Evolutionary conservation across 148 eudicot species (phyloP).

Genomic region (Rhododendron henanense): DNA sequence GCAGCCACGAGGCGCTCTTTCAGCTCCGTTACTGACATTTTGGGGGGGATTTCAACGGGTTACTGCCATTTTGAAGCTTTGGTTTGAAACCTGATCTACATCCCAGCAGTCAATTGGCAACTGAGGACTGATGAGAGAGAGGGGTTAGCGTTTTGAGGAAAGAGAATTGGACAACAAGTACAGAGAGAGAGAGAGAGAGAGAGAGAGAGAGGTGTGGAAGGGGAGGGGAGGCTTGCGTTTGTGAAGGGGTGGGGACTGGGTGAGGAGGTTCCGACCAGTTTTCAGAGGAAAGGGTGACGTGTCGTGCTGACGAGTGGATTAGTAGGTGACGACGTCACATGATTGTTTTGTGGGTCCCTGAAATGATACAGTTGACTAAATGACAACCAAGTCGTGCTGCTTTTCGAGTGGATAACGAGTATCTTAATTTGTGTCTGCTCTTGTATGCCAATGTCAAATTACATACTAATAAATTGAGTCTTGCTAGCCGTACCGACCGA

Average conservation of each 20-base stretch:
- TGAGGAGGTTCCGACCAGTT: background rate
- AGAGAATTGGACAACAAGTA: background rate
- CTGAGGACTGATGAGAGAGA: background rate
- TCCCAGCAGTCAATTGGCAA: background rate
- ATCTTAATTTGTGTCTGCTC: too few relatives aligned
- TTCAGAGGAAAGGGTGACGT: background rate
- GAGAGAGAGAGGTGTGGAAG: slow-evolving; percentile 9
- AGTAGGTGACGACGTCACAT: background rate
- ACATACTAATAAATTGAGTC: too few relatives aligned
- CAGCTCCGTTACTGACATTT: slow-evolving; percentile 66
- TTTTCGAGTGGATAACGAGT: too few relatives aligned
- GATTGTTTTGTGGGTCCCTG: background rate
- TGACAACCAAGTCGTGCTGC: background rate
- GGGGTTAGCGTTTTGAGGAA: background rate
- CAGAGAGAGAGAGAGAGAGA: background rate
- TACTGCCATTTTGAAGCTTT: background rate
- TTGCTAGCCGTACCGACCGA: too few relatives aligned
- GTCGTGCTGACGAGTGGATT: background rate
- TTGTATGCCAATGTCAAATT: too few relatives aligned
- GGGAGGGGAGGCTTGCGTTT: too few relatives aligned
- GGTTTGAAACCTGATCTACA: background rate
- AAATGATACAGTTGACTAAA: background rate
- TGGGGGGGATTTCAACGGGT: background rate
- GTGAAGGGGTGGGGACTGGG: background rate
- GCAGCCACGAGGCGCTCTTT: slow-evolving; percentile 78